Evolutionary conservation across 1,139 yeast species (phyloP).

Genomic region (Candida sp.): DNA sequence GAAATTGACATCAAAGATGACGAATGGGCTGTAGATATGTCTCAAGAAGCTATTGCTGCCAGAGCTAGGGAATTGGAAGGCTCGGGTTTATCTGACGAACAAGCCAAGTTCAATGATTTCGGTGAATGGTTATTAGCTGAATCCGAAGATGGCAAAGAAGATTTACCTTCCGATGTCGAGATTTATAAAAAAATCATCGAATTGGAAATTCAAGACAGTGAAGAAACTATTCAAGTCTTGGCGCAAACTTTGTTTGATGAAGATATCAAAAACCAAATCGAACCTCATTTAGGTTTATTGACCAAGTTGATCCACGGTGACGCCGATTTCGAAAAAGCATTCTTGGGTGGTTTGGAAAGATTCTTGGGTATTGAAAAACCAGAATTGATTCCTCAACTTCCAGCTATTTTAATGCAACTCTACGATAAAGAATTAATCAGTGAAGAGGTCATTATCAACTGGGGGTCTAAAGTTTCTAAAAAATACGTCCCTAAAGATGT

Average conservation of each 20-base stretch:
- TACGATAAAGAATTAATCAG: constrained; percentile 82
- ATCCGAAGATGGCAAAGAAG: constrained; percentile 51
- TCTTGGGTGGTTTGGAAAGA: constrained; percentile 95
- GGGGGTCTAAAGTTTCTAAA: constrained; percentile 93
- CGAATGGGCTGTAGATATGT: constrained; percentile 98
- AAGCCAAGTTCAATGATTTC: constrained; percentile 62
- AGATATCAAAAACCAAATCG: constrained; percentile 69
- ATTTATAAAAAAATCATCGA: constrained; percentile 88
- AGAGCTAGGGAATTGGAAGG: constrained; percentile 88
- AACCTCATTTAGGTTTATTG: constrained; percentile 77
- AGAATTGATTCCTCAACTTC: constrained; percentile 67
- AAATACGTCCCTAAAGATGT: constrained; percentile 91
- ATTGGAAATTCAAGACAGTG: constrained; percentile 66
- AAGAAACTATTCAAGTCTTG: constrained; percentile 84
- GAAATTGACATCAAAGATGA: constrained; percentile 75
- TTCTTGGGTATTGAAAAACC: constrained; percentile 82
- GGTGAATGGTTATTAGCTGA: constrained; percentile 83
- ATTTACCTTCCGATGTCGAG: constrained; percentile 81
- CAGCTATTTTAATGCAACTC: constrained; percentile 76
- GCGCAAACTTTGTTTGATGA: constrained; percentile 89
- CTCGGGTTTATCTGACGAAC: constrained; percentile 32
- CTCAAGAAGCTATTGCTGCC: constrained; percentile 93
- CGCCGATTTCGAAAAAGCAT: constrained; percentile 75
- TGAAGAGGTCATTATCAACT: constrained; percentile 75
- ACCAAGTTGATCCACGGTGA: constrained; percentile 66